phyloP scores from a whole-genome alignment of 768 basidiomycete species.

The Suillus subaureus region DNA sequence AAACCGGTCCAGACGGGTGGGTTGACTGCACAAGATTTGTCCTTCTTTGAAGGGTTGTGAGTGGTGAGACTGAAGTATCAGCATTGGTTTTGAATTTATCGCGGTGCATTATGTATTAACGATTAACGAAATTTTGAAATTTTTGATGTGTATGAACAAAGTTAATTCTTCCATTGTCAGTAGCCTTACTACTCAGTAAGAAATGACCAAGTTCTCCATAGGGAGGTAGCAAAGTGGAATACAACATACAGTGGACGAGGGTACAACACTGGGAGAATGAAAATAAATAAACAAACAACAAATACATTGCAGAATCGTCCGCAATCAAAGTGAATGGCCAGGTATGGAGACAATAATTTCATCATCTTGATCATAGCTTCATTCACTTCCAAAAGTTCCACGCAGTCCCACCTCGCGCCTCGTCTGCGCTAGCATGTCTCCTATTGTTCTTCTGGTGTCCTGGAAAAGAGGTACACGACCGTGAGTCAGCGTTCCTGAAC shows the following conservation, averaged over 20 bases:
- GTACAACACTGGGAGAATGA: background rate
- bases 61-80: conserved; percentile 3
- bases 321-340: background rate
- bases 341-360: conserved; percentile 11
- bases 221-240: background rate
- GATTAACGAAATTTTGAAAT: background rate
- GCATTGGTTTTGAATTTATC: background rate
- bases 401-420: conserved; percentile 10
- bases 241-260: background rate
- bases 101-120: background rate
- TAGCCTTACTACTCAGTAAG: background rate
- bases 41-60: conserved; percentile 82
- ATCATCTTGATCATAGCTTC: background rate
- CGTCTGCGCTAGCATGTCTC: conserved; percentile 10
- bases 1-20: conserved; percentile 46
- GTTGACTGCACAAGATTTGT: conserved; percentile 81
- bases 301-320: background rate
- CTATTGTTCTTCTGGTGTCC: background rate
- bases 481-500: background rate
- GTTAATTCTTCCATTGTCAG: background rate
- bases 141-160: background rate
- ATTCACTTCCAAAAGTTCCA: conserved; percentile 16
- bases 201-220: background rate
- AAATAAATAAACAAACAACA: background rate
- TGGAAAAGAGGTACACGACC: background rate